These are phyloP conservation scores for Ophiostoma sp. DNA, from an alignment of 2,329 filamentous ascomycete species.

Conservation along the genomic window DNA sequence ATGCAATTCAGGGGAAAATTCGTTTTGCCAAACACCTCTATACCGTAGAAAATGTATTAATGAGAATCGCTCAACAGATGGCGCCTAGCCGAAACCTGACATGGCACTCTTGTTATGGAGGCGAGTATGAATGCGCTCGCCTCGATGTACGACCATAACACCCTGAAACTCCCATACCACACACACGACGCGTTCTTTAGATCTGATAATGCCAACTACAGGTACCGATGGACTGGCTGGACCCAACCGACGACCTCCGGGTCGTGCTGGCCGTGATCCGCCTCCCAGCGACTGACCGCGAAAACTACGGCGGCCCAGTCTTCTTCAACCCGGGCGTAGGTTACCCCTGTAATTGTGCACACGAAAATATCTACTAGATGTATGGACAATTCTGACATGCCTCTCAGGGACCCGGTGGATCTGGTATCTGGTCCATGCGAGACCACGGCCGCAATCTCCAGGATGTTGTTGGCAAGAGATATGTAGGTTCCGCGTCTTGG, in stretches of 20 bases:
- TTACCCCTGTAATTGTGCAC: background rate
- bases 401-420: constrained; percentile 50
- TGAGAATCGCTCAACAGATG: constrained; percentile 31
- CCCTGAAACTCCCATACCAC: too few species aligned
- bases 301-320: constrained; percentile 38
- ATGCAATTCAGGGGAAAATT: too few species aligned
- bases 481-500: too few species aligned
- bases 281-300: constrained; percentile 36
- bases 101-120: constrained; percentile 42
- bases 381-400: background rate
- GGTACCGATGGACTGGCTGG: constrained; percentile 45
- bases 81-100: constrained; percentile 36
- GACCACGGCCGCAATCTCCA: constrained; percentile 43
- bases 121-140: constrained; percentile 41
- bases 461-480: constrained; percentile 48
- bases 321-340: constrained; percentile 44
- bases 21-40: too few species aligned
- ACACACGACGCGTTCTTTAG: too few species aligned
- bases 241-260: constrained; percentile 38
- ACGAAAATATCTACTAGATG: background rate
- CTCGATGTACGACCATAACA: constrained; percentile 35
- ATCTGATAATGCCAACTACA: constrained; percentile 14
- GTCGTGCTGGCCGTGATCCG: constrained; percentile 43
- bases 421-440: constrained; percentile 42
- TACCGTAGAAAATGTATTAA: background rate